These are phyloP conservation scores for Mycena albidolilacea DNA, from an alignment of 768 basidiomycete species.

Conservation along the genomic window DNA sequence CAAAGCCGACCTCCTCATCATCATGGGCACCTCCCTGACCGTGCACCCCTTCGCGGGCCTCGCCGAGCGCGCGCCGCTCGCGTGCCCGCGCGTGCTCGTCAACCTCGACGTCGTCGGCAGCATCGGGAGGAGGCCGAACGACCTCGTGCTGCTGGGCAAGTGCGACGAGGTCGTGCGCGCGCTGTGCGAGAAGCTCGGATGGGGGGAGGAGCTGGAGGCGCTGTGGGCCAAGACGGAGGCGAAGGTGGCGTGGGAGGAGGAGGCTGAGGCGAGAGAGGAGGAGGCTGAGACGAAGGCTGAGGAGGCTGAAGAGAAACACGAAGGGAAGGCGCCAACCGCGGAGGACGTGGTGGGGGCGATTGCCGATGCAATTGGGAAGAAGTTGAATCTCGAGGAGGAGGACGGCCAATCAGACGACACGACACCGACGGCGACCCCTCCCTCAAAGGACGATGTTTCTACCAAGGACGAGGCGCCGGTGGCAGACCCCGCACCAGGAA, in stretches of 20 bases:
- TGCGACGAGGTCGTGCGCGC: constrained; percentile 78
- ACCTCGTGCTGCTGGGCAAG: constrained; percentile 76
- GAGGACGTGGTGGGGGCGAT: constrained; percentile 48
- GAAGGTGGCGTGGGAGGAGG: constrained; percentile 29
- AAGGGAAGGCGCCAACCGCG: not conserved
- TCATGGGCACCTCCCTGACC: constrained; percentile 92
- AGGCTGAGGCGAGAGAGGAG: constrained; percentile 40
- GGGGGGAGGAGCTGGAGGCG: constrained; percentile 73
- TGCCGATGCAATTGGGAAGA: constrained; percentile 49
- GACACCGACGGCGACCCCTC: not conserved
- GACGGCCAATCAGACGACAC: constrained; percentile 6
- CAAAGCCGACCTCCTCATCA: constrained; percentile 88
- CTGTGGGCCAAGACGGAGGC: constrained; percentile 68
- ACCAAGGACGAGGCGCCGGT: not conserved
- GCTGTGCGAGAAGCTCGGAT: constrained; percentile 79
- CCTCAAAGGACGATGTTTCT: not conserved
- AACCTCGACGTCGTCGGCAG: constrained; percentile 88
- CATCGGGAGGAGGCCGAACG: constrained; percentile 67
- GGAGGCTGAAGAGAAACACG: constrained; percentile 39
- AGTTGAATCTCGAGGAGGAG: constrained; percentile 47
- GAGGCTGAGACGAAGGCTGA: constrained; percentile 38
- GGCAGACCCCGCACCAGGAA: not conserved
- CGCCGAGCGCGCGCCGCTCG: constrained; percentile 64
- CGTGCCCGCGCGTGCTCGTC: constrained; percentile 88
- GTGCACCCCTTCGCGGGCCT: constrained; percentile 92